Evolutionary conservation across 2,329 filamentous ascomycete species (phyloP).

Genomic region (Claviceps digitariae): DNA sequence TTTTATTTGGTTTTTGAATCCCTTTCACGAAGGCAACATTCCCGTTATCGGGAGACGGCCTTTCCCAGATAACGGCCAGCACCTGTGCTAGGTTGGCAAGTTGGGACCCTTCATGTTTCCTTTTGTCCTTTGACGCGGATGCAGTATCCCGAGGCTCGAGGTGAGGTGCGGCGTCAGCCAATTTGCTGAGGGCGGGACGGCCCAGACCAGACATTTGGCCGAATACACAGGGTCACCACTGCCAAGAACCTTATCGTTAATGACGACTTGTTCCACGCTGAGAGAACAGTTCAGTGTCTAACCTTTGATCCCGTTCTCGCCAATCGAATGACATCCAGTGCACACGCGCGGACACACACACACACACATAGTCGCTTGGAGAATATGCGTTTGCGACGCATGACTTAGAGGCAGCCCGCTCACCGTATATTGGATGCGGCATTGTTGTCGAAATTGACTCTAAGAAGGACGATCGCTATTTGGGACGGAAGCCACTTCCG

Average conservation of each 20-base stretch:
- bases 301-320: neutral
- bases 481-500: no score
- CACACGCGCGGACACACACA: neutral
- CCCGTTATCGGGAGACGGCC: no score
- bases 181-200: neutral
- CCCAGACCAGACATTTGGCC: neutral
- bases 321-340: neutral
- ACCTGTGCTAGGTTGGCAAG: neutral
- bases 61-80: neutral
- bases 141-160: neutral
- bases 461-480: no score
- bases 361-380: no score
- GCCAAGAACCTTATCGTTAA: no score
- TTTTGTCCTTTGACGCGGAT: neutral
- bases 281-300: neutral
- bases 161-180: neutral
- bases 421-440: no score
- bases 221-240: neutral
- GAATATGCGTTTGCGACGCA: no score
- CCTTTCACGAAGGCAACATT: no score
- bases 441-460: no score
- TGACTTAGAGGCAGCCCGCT: no score
- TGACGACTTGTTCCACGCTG: neutral
- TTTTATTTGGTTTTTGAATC: no score
- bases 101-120: neutral